Conservation (phyloP, 2,329 filamentous ascomycete species). For the Orbilia quercus region DNA sequence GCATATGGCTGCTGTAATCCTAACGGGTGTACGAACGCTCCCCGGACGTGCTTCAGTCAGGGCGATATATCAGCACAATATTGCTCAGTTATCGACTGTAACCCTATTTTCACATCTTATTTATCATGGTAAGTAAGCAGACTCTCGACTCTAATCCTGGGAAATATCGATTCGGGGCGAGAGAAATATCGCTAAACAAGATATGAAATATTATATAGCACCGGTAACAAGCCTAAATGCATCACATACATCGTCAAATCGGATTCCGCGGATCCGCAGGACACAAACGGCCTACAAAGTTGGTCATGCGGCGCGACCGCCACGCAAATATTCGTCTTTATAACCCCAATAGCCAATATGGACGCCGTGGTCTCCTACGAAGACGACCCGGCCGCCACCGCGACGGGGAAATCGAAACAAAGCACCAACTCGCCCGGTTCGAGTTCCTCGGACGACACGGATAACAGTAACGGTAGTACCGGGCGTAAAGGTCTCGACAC, state of each 20-base stretch:
- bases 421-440: constrained; percentile 10
- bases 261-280: constrained; percentile 18
- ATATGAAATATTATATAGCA: constrained; percentile 9
- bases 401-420: neutral
- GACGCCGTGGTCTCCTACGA: constrained; percentile 8
- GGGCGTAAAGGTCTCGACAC: constrained; percentile 20
- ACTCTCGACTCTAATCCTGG: too few relatives aligned
- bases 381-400: constrained; percentile 2
- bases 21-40: constrained; percentile 17
- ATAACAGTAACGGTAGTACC: constrained; percentile 3
- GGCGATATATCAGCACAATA: constrained; percentile 10
- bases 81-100: constrained; percentile 20
- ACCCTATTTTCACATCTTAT: constrained; percentile 19
- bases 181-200: too few relatives aligned
- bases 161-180: too few relatives aligned
- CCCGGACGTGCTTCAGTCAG: constrained; percentile 24
- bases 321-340: constrained; percentile 29
- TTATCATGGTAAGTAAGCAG: constrained; percentile 18
- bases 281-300: constrained; percentile 18
- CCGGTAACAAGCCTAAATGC: constrained; percentile 36
- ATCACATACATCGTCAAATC: constrained; percentile 36
- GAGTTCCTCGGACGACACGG: neutral
- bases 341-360: constrained; percentile 15
- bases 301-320: constrained; percentile 31
- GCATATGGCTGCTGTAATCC: constrained; percentile 43